Evolutionary conservation across 2,329 filamentous ascomycete species (phyloP).

Genomic region (Massarina eburnea): DNA sequence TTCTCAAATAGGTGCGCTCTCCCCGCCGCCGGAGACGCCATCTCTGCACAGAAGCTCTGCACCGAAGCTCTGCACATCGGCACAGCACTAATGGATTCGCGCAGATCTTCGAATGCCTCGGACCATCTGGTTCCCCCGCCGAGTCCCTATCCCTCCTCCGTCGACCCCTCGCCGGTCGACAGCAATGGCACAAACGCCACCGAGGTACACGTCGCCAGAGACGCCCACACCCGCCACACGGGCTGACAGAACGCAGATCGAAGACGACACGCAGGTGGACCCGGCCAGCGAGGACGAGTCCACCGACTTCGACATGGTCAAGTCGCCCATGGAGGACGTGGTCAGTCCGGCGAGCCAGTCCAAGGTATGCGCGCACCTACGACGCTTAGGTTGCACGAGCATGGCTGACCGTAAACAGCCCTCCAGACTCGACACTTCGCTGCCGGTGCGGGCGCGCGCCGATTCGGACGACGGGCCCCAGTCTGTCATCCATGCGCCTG

Average conservation of each 20-base stretch:
- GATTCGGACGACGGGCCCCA: constrained; percentile 74
- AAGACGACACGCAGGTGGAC: constrained; percentile 72
- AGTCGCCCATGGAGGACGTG: constrained; percentile 41
- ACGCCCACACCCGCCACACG: constrained; percentile 4
- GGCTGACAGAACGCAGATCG: constrained; percentile 55
- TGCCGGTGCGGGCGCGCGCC: constrained; percentile 48
- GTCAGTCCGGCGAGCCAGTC: constrained; percentile 36
- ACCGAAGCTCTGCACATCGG: not conserved
- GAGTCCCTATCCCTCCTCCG: constrained; percentile 61
- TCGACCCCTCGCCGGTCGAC: constrained; percentile 81
- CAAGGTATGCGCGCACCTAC: constrained; percentile 25
- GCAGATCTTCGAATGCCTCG: constrained; percentile 47
- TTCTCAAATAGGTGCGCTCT: constrained; percentile 50
- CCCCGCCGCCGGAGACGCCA: constrained; percentile 35
- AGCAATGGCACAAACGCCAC: constrained; percentile 82
- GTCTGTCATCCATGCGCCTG: constrained; percentile 88
- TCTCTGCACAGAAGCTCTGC: not conserved
- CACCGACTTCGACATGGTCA: constrained; percentile 40
- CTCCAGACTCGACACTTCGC: constrained; percentile 50
- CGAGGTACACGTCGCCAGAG: constrained; percentile 49
- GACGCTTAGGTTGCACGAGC: not conserved
- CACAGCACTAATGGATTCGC: constrained; percentile 31
- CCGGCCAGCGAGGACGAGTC: constrained; percentile 37
- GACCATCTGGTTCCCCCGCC: constrained; percentile 52
- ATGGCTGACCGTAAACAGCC: constrained; percentile 32